Evolutionary conservation across 2,329 filamentous ascomycete genomes (phyloP).

Genomic region (Macrophomina pseudophaseolina): DNA sequence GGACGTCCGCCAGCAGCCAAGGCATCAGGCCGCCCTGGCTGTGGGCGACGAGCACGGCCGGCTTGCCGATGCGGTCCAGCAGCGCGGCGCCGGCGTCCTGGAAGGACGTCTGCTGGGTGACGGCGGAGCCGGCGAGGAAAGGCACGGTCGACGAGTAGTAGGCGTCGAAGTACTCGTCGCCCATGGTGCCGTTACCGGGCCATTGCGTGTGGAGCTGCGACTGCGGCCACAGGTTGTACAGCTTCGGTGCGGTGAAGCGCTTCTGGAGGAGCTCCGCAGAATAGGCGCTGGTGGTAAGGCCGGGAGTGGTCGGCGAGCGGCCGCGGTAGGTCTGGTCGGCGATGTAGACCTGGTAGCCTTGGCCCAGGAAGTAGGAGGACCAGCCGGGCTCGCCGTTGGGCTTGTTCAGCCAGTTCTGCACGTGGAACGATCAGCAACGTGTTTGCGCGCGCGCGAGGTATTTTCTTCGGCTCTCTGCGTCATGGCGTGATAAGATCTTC

Average conservation of each 20-base stretch:
- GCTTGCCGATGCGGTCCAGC: conserved; percentile 48
- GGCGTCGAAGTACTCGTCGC: conserved; percentile 54
- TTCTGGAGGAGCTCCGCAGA: conserved; percentile 31
- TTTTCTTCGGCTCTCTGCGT: background rate
- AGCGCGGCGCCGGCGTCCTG: conserved; percentile 37
- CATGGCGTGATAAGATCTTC: background rate
- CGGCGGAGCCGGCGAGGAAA: background rate
- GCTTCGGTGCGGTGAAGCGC: conserved; percentile 43
- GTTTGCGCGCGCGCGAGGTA: background rate
- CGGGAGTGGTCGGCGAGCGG: conserved; percentile 51
- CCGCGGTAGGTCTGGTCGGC: conserved; percentile 55
- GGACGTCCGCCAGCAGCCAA: conserved; percentile 56
- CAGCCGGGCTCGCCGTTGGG: conserved; percentile 56
- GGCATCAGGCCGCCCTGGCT: conserved; percentile 55
- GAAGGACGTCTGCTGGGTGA: conserved; percentile 9
- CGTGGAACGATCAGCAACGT: conserved; percentile 36
- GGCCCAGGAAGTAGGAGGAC: conserved; percentile 54
- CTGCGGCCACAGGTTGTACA: conserved; percentile 49
- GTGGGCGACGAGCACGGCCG: conserved; percentile 55
- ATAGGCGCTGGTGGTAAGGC: conserved; percentile 26
- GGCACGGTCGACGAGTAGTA: conserved; percentile 43
- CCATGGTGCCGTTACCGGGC: conserved; percentile 38
- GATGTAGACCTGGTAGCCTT: conserved; percentile 56
- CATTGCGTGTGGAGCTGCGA: conserved; percentile 51
- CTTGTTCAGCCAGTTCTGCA: conserved; percentile 48